phyloP scores from a whole-genome alignment of 352 stramenopile species.

The Saprolegnia diclina region DNA sequence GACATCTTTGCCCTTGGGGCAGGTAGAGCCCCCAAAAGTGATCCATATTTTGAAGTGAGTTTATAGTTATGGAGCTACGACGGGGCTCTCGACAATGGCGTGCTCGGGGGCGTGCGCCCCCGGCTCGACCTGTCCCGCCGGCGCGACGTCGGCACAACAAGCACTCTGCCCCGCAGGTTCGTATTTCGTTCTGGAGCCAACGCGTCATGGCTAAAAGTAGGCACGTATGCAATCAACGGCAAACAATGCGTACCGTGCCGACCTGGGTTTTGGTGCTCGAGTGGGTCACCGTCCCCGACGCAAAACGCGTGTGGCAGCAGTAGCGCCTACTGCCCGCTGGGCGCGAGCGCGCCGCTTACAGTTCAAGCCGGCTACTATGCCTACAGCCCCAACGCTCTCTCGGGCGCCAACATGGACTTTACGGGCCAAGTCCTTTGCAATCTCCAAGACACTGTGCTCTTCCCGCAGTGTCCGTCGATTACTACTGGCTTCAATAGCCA shows the following conservation, averaged over 20 bases:
- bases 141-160: slow-evolving; percentile 41
- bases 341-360: slow-evolving; percentile 32
- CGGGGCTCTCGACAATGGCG: slow-evolving; percentile 34
- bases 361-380: slow-evolving; percentile 43
- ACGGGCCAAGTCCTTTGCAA: slow-evolving; percentile 38
- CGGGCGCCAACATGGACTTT: slow-evolving; percentile 39
- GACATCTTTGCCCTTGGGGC: slow-evolving; percentile 45
- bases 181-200: not conserved
- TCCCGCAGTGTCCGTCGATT: slow-evolving; percentile 51
- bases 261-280: slow-evolving; percentile 52
- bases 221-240: slow-evolving; percentile 51
- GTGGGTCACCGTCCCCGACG: slow-evolving; percentile 38
- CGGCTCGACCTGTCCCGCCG: slow-evolving; percentile 46
- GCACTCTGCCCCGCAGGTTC: slow-evolving; percentile 43
- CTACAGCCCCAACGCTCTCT: slow-evolving; percentile 23
- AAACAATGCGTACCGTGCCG: slow-evolving; percentile 44
- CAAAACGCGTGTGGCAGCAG: slow-evolving; percentile 51
- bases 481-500: slow-evolving; percentile 35
- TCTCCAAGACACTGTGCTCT: slow-evolving; percentile 38
- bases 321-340: slow-evolving; percentile 46
- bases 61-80: slow-evolving; percentile 32
- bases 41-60: too few relatives aligned
- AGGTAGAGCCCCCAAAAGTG: too few relatives aligned
- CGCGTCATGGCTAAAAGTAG: not conserved
- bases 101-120: slow-evolving; percentile 56